Evolutionary conservation across 768 basidiomycete genomes (phyloP).

Genomic region (Pleurotus tuber-regium): DNA sequence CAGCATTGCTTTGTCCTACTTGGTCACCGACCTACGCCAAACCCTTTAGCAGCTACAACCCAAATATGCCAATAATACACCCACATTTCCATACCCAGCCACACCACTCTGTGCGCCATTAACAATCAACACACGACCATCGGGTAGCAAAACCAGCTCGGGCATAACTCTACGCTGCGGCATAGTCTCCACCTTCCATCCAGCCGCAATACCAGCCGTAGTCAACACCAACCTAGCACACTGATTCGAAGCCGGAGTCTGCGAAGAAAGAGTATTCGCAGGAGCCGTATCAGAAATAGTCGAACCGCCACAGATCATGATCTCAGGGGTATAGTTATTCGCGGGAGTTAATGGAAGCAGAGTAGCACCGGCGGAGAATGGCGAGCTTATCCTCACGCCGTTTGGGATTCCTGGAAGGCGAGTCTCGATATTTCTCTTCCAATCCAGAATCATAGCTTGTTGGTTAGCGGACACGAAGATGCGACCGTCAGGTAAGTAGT

Average conservation of each 20-base stretch:
- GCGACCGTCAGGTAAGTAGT: slow-evolving; percentile 38
- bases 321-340: slow-evolving; percentile 38
- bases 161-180: slow-evolving; percentile 36
- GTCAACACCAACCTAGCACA: slow-evolving; percentile 42
- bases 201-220: slow-evolving; percentile 36
- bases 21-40: slow-evolving; percentile 26
- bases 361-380: slow-evolving; percentile 35
- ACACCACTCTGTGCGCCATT: slow-evolving; percentile 43
- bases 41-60: background rate
- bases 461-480: slow-evolving; percentile 41
- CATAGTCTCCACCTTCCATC: slow-evolving; percentile 46
- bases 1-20: slow-evolving; percentile 36
- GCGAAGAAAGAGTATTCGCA: slow-evolving; percentile 28
- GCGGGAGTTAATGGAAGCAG: slow-evolving; percentile 36
- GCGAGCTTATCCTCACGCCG: slow-evolving; percentile 39
- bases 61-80: slow-evolving; percentile 3
- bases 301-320: slow-evolving; percentile 47
- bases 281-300: slow-evolving; percentile 29
- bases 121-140: slow-evolving; percentile 39
- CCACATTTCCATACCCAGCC: slow-evolving; percentile 34
- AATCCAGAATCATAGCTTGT: slow-evolving; percentile 40
- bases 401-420: slow-evolving; percentile 43
- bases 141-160: slow-evolving; percentile 35
- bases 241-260: slow-evolving; percentile 39
- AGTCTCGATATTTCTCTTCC: slow-evolving; percentile 35